Evolutionary conservation across 2,329 filamentous ascomycete species (phyloP).

Genomic region (Calonectria hawksworthii): DNA sequence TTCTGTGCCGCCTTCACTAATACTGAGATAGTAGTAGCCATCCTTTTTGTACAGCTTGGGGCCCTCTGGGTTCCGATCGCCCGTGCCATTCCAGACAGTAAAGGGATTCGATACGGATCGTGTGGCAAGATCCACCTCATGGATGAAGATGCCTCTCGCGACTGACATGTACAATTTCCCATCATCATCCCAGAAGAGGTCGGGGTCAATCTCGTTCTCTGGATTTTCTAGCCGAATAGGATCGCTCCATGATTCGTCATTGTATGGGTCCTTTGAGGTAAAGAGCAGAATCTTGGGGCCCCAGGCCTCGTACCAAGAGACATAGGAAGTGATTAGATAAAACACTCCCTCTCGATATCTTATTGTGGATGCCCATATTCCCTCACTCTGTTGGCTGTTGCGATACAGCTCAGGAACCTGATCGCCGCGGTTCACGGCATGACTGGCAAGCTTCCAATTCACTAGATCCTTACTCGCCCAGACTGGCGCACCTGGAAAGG

Average conservation of each 20-base stretch:
- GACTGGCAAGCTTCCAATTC: slow-evolving; percentile 4
- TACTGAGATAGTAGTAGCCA: slow-evolving; percentile 63
- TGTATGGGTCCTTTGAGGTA: neutral
- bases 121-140: neutral
- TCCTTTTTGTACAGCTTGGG: slow-evolving; percentile 61
- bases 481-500: slow-evolving; percentile 66
- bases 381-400: neutral
- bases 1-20: slow-evolving; percentile 63
- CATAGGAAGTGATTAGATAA: slow-evolving; percentile 2
- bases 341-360: neutral
- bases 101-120: neutral
- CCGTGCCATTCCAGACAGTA: slow-evolving; percentile 60
- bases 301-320: neutral
- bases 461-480: slow-evolving; percentile 55
- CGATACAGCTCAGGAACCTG: neutral
- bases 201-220: slow-evolving; percentile 10
- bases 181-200: slow-evolving; percentile 9
- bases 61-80: slow-evolving; percentile 49
- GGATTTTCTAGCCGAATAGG: neutral
- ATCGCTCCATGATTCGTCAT: neutral
- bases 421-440: neutral
- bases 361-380: neutral
- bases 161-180: slow-evolving; percentile 1
- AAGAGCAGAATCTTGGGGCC: slow-evolving; percentile 6
- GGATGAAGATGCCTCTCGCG: neutral